Conservation (phyloP, 2,329 filamentous ascomycete species). For the Ophiobolus disseminans region DNA sequence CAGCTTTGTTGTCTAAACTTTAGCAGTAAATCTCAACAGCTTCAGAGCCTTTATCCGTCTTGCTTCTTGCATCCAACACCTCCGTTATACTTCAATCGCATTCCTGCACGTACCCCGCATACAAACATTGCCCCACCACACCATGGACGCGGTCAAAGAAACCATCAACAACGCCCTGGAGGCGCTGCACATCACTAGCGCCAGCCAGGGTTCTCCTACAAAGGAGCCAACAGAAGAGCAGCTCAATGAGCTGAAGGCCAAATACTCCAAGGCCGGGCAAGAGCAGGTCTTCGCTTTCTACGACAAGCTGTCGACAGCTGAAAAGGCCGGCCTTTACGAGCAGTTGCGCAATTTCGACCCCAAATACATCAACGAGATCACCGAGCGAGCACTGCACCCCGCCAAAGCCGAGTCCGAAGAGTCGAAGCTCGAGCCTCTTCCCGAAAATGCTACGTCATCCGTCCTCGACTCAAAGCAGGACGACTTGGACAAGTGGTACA, state of each 20-base stretch:
- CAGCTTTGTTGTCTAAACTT: conserved; percentile 26
- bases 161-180: conserved; percentile 52
- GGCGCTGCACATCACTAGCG: conserved; percentile 50
- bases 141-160: conserved; percentile 53
- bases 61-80: background rate
- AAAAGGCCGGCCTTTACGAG: conserved; percentile 79
- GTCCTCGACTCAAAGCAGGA: conserved; percentile 85
- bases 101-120: background rate
- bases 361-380: conserved; percentile 84
- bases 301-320: conserved; percentile 74
- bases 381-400: conserved; percentile 80
- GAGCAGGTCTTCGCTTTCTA: conserved; percentile 88
- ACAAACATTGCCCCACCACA: conserved; percentile 23
- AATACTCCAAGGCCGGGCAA: conserved; percentile 77
- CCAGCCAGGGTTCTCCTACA: conserved; percentile 44
- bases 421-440: conserved; percentile 79
- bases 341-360: conserved; percentile 87
- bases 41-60: conserved; percentile 5
- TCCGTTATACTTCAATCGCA: conserved; percentile 12
- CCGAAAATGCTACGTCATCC: conserved; percentile 83
- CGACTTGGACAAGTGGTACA: conserved; percentile 85
- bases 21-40: conserved; percentile 20
- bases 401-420: conserved; percentile 65
- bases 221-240: conserved; percentile 69
- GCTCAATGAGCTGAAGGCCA: conserved; percentile 71